phyloP scores from a whole-genome alignment of 805 yeast species.

The Spathaspora arborariae region DNA sequence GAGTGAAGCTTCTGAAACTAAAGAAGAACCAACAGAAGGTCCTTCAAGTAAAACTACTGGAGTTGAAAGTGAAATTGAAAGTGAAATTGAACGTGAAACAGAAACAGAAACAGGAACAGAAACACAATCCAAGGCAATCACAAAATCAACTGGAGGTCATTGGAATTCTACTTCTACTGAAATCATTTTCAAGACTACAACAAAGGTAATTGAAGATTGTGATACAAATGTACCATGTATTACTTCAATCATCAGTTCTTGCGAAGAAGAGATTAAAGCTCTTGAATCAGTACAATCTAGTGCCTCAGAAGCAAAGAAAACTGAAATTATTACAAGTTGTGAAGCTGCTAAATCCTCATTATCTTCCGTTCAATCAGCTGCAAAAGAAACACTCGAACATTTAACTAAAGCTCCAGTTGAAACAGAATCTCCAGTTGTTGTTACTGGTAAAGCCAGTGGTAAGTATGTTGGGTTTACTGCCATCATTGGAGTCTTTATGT shows the following conservation, averaged over 20 bases:
- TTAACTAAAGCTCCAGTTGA: background rate
- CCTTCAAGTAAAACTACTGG: background rate
- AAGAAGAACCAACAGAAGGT: background rate
- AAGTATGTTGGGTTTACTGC: background rate
- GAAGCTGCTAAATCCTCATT: constrained; percentile 1
- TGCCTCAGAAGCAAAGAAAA: constrained; percentile 2
- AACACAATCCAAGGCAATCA: background rate
- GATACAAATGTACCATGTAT: background rate
- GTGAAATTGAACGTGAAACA: too few species aligned
- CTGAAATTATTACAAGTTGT: constrained; percentile 4
- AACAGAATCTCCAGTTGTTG: background rate
- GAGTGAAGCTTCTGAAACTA: background rate
- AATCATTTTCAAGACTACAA: constrained; percentile 1
- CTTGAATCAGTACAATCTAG: constrained; percentile 6
- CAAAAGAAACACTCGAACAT: constrained; percentile 3
- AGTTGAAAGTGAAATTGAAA: background rate
- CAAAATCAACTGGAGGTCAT: background rate
- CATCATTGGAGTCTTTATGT: background rate
- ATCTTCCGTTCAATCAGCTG: constrained; percentile 6
- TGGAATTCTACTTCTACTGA: background rate
- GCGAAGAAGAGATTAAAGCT: constrained; percentile 8
- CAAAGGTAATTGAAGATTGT: background rate
- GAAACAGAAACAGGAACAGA: too few species aligned
- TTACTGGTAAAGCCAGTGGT: background rate
- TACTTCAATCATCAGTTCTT: constrained; percentile 5